Conservation (phyloP, 768 basidiomycete genomes). For the Amanita pallidorosea region DNA sequence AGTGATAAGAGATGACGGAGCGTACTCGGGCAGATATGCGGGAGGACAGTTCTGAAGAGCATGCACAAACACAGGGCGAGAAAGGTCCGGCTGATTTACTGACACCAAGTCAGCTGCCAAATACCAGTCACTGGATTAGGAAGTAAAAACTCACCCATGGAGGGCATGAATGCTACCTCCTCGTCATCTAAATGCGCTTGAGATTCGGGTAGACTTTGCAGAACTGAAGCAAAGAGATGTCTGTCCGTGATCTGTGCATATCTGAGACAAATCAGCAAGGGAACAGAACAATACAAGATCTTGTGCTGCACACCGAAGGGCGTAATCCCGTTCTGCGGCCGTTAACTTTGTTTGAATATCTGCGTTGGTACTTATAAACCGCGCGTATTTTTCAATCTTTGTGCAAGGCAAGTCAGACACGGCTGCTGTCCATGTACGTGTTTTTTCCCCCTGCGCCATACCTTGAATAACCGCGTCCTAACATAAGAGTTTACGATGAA, state of each 20-base stretch:
- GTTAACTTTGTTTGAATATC: constrained; percentile 73
- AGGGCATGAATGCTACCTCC: constrained; percentile 47
- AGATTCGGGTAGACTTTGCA: constrained; percentile 71
- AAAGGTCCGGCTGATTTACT: constrained; percentile 76
- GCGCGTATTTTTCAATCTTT: constrained; percentile 84
- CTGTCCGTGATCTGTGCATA: constrained; percentile 68
- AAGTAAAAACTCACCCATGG: constrained; percentile 50
- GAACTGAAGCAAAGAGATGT: constrained; percentile 70
- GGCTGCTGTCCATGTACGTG: too few species aligned
- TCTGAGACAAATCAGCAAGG: constrained; percentile 22
- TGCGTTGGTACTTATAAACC: constrained; percentile 61
- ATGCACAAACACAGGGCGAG: constrained; percentile 71
- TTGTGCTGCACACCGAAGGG: constrained; percentile 46
- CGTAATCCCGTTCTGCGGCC: constrained; percentile 73
- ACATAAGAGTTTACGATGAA: constrained; percentile 88
- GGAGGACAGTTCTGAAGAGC: constrained; percentile 63
- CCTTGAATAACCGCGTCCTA: constrained; percentile 80
- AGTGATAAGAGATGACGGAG: background rate
- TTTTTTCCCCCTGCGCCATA: too few species aligned
- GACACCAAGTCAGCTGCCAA: constrained; percentile 1
- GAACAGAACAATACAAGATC: background rate
- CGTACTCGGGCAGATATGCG: constrained; percentile 61
- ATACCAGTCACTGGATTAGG: constrained; percentile 6
- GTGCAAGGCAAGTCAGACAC: background rate
- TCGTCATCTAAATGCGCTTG: constrained; percentile 74